Evolutionary conservation across 1,284 basidiomycete species (phyloP), one percentile per base, ranked within the genome.

Genomic region (Sphaerobolus stellatus): DNA sequence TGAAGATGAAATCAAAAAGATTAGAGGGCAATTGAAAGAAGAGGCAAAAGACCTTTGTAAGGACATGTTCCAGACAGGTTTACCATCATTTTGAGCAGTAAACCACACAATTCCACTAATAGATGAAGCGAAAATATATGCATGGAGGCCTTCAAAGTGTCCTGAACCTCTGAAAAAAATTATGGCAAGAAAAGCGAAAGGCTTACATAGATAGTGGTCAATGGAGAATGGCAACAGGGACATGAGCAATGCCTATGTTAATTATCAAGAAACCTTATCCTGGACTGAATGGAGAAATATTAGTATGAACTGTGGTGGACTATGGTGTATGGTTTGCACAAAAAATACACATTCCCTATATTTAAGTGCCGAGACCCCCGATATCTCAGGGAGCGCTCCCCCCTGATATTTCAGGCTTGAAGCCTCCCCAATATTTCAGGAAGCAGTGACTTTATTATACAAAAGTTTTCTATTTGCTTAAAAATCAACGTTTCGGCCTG

Each of bases 91-190:
- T 0, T 40, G 62, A 0, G 64, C 52, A 1, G 69, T 75, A 0
- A 74, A 75, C 40, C 72, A 75, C 28, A 27, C 40, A 0, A 72
- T 73, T 0, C 70, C 68, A 0, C 27, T 75, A 3, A 70, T 74
- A 9, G 66, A 75, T 29, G 58, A 61, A 6, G 46, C 43, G 0
- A 63, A 64, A 13, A 49, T 64, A 0, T 71, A 72, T 38, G 61
- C 62, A 0, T 72, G 68, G 69, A 50, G 68, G 7, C 68, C 65
- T 3, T 67, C 67, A 1, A 57, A 60, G 25, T 72, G 69, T 56
- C 64, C 70, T 3, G 68, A 73, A 18, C 63, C 68, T 3, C 48
- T 71, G 16, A 1, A 1, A 57, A 0, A 36, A 58, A 0, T 64
- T 67, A 22, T 74, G 70, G 70, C 43, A n/a, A 2, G 61, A 60